These are phyloP conservation scores for Crucihimalaya himalaica DNA, from an alignment of 345 rosid genomes.

Conservation along the genomic window DNA sequence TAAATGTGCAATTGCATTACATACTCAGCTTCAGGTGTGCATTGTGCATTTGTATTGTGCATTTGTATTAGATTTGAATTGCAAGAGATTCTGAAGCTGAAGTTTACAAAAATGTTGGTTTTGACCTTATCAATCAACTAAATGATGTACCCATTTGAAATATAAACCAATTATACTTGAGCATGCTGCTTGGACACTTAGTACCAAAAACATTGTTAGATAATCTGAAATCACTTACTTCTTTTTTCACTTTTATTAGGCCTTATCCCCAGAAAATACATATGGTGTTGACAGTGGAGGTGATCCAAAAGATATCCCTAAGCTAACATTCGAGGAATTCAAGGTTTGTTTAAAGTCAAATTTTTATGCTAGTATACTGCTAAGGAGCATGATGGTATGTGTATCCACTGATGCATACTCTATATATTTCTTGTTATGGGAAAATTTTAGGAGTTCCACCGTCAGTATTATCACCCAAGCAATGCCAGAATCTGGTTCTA, in stretches of 20 bases:
- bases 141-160: neutral
- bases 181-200: neutral
- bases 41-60: neutral
- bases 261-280: constrained; percentile 84
- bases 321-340: constrained; percentile 82
- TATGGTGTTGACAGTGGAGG: constrained; percentile 99
- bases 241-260: constrained; percentile 42
- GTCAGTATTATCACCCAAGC: constrained; percentile 89
- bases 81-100: constrained; percentile 8
- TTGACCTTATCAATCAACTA: constrained; percentile 16
- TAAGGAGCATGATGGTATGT: neutral
- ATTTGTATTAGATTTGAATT: neutral
- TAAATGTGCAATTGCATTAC: constrained; percentile 5
- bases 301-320: constrained; percentile 86
- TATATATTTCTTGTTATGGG: constrained; percentile 7
- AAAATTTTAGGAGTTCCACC: constrained; percentile 74
- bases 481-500: constrained; percentile 97
- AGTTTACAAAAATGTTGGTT: neutral
- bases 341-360: constrained; percentile 47
- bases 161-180: constrained; percentile 6
- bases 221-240: neutral
- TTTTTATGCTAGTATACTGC: constrained; percentile 6
- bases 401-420: neutral
- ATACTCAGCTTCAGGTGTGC: no score
- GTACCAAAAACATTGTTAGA: neutral